Evolutionary conservation across 805 yeast genomes (phyloP).

Genomic region (Candida alai): DNA sequence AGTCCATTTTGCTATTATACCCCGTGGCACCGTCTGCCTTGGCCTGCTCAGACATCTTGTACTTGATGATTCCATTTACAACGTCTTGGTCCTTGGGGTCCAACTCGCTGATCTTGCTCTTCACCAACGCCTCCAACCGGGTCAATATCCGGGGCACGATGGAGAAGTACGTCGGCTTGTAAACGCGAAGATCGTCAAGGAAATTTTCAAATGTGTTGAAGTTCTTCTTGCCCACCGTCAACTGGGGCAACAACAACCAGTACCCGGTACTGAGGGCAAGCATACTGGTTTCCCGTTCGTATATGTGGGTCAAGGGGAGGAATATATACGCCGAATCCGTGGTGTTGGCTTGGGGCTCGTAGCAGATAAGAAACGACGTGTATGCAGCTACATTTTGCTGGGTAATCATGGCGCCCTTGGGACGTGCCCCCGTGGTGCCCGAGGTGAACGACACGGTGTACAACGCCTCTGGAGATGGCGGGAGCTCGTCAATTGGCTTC

Average conservation of each 20-base stretch:
- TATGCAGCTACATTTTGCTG: constrained; percentile 19
- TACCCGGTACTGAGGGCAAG: constrained; percentile 22
- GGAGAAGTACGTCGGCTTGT: constrained; percentile 25
- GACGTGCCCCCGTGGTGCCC: constrained; percentile 65
- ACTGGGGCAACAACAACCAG: constrained; percentile 29
- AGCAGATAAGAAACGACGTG: constrained; percentile 9
- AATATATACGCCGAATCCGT: constrained; percentile 17
- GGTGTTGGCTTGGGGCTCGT: constrained; percentile 8
- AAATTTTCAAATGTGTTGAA: constrained; percentile 21
- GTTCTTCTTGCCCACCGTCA: constrained; percentile 12
- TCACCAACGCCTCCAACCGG: constrained; percentile 34
- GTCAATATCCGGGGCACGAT: constrained; percentile 32
- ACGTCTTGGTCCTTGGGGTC: constrained; percentile 9
- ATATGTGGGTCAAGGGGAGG: constrained; percentile 38
- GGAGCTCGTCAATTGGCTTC: constrained; percentile 20
- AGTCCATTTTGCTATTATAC: constrained; percentile 12
- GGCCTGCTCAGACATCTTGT: constrained; percentile 24
- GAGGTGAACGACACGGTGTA: constrained; percentile 48
- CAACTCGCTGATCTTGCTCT: constrained; percentile 12
- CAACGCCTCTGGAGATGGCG: constrained; percentile 30
- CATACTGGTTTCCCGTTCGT: constrained; percentile 26
- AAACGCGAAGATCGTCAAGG: constrained; percentile 26
- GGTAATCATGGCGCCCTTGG: constrained; percentile 67
- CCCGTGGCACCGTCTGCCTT: constrained; percentile 34
- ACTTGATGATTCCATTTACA: constrained; percentile 17